Percentiles rank a stretch among this genome's conserved stretches.
These are phyloP conservation scores for Clarireedia monteithiana DNA, from an alignment of 2,329 filamentous ascomycete species.

Conservation along the genomic window DNA sequence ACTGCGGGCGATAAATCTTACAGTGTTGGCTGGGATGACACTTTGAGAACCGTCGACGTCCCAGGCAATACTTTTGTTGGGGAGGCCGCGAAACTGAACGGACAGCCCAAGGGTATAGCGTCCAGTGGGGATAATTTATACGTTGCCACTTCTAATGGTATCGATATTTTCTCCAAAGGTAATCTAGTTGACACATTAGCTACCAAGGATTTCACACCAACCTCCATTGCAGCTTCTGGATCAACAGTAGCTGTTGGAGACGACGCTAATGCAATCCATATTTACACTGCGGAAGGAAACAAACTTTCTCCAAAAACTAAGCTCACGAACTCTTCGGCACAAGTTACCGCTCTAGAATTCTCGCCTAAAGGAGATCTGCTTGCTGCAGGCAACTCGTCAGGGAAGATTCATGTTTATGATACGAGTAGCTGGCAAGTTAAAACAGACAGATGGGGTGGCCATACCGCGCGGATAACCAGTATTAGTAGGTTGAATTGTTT, in stretches of 20 bases:
- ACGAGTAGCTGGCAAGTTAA: slow-evolving; percentile 59
- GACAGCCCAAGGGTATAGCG: slow-evolving; percentile 72
- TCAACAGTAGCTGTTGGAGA: slow-evolving; percentile 67
- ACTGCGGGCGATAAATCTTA: slow-evolving; percentile 58
- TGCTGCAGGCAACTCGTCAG: slow-evolving; percentile 73
- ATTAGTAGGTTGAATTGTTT: slow-evolving; percentile 30
- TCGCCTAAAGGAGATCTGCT: slow-evolving; percentile 69
- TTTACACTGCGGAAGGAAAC: slow-evolving; percentile 60
- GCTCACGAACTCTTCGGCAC: slow-evolving; percentile 60
- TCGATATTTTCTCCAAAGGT: slow-evolving; percentile 53
- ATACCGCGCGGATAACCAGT: slow-evolving; percentile 59
- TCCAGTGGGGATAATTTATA: slow-evolving; percentile 42
- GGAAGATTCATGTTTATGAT: slow-evolving; percentile 81
- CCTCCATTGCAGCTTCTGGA: slow-evolving; percentile 62
- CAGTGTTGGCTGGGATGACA: slow-evolving; percentile 92
- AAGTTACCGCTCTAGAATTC: slow-evolving; percentile 76
- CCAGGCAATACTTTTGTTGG: slow-evolving; percentile 69
- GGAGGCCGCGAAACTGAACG: slow-evolving; percentile 56
- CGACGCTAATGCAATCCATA: slow-evolving; percentile 64
- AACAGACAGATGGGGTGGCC: slow-evolving; percentile 71
- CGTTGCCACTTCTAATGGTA: slow-evolving; percentile 44
- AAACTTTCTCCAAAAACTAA: slow-evolving; percentile 37
- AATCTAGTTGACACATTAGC: slow-evolving; percentile 51
- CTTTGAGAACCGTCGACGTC: slow-evolving; percentile 69
- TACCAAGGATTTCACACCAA: slow-evolving; percentile 56